Conservation (phyloP, 2,329 filamentous ascomycete species). For the Ophiostoma perfectum region DNA sequence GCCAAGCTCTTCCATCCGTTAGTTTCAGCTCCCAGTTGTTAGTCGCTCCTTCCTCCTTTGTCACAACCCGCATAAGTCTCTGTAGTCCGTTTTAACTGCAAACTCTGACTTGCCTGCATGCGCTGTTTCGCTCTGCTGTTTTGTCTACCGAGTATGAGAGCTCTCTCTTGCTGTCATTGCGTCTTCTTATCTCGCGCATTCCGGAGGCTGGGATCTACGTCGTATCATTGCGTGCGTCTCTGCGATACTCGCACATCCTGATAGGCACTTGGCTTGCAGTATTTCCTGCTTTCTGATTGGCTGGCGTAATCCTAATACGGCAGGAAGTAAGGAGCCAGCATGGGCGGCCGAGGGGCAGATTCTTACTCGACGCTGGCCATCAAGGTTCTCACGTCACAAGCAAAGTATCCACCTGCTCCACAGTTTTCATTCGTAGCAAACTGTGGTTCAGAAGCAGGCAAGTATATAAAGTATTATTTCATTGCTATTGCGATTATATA, state of each 20-base stretch:
- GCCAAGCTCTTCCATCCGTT: neutral
- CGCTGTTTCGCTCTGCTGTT: neutral
- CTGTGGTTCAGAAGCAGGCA: neutral
- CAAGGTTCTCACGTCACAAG: neutral
- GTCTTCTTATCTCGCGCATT: conserved; percentile 5
- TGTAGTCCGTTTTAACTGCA: neutral
- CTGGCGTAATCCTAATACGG: neutral
- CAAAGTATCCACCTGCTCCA: neutral
- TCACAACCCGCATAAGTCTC: neutral
- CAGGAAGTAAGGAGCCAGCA: neutral
- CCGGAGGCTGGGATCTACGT: conserved; percentile 2
- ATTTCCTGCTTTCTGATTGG: conserved; percentile 1
- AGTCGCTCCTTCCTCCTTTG: conserved; percentile 14
- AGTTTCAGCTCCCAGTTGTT: neutral
- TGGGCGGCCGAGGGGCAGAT: neutral
- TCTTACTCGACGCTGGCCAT: neutral
- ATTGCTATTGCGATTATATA: no score
- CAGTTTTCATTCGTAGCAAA: neutral
- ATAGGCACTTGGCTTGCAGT: neutral
- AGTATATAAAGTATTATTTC: no score
- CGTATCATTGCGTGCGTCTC: conserved; percentile 1
- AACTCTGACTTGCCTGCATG: conserved; percentile 8
- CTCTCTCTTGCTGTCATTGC: neutral
- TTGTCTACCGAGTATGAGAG: neutral
- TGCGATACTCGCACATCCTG: neutral